Percentiles rank a stretch among this genome's conserved stretches.
Evolutionary conservation across 805 yeast species (phyloP).

Genomic region (Wickerhamomyces hampshirensis): DNA sequence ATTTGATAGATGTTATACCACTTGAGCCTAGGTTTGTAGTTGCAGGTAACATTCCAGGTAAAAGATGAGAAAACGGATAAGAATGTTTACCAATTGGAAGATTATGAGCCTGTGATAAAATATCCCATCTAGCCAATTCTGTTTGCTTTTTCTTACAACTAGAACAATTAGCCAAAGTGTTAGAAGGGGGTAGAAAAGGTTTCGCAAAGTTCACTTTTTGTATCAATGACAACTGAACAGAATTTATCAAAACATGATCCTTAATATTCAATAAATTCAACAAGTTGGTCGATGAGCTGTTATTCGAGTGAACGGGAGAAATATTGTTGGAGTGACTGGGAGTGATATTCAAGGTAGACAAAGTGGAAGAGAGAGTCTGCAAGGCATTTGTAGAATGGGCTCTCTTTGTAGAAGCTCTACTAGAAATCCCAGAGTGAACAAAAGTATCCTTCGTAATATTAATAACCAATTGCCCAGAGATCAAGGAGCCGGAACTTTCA

Average conservation of each 20-base stretch:
- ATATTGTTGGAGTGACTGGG: conserved; percentile 21
- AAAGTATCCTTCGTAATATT: conserved; percentile 36
- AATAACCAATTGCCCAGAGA: conserved; percentile 73
- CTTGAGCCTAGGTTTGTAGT: conserved; percentile 55
- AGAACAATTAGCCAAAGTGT: conserved; percentile 45
- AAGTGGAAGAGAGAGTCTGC: conserved; percentile 18
- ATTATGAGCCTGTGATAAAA: conserved; percentile 53
- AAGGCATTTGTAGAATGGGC: conserved; percentile 14
- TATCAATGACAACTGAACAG: conserved; percentile 61
- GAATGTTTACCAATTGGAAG: conserved; percentile 70
- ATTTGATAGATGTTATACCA: conserved; percentile 51
- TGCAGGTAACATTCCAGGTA: conserved; percentile 88
- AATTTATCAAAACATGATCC: conserved; percentile 45
- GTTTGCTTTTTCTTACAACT: conserved; percentile 52
- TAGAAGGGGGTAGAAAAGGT: conserved; percentile 59
- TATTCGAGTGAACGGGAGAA: conserved; percentile 18
- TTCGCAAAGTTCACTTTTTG: conserved; percentile 64
- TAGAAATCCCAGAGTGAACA: conserved; percentile 13
- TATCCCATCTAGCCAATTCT: conserved; percentile 85
- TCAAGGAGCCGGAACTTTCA: conserved; percentile 80
- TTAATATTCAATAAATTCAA: conserved; percentile 24
- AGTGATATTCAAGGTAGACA: conserved; percentile 23
- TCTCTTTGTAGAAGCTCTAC: conserved; percentile 18
- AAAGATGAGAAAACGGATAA: conserved; percentile 84
- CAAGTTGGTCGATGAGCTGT: conserved; percentile 23